These are phyloP conservation scores for Tarenaya hassleriana DNA, from an alignment of 345 rosid genomes.

Conservation along the genomic window DNA sequence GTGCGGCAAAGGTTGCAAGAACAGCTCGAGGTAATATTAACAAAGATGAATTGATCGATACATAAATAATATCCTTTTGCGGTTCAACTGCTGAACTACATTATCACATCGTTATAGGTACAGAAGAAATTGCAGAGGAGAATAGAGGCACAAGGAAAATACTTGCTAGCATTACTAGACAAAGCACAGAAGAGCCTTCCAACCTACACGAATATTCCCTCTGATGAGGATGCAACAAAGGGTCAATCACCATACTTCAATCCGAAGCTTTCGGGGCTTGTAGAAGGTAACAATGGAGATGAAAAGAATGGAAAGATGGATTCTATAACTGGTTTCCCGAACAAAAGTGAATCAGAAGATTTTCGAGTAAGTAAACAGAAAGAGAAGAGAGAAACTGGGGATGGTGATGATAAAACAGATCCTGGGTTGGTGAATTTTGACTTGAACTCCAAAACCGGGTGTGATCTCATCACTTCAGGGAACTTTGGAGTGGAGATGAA, in stretches of 20 bases:
- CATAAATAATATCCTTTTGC: not conserved
- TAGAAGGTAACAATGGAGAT: conserved; percentile 26
- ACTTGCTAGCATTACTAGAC: conserved; percentile 63
- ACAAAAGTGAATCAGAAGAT: conserved; percentile 14
- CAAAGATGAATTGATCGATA: too few relatives aligned
- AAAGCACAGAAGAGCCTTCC: conserved; percentile 65
- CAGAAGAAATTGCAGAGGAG: conserved; percentile 70
- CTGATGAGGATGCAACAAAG: conserved; percentile 27
- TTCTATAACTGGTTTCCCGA: conserved; percentile 14
- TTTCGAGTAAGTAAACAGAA: conserved; percentile 23
- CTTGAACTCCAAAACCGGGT: conserved; percentile 44
- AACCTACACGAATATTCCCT: conserved; percentile 14
- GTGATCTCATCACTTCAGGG: conserved; percentile 34
- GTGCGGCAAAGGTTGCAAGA: conserved; percentile 53
- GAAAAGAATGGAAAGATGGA: conserved; percentile 23
- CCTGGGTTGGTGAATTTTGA: conserved; percentile 40
- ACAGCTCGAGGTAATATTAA: conserved; percentile 84
- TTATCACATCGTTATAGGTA: conserved; percentile 35
- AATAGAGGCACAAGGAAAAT: conserved; percentile 83
- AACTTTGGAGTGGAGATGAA: conserved; percentile 39
- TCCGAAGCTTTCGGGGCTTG: conserved; percentile 38
- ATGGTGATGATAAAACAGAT: conserved; percentile 32
- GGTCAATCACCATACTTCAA: conserved; percentile 40
- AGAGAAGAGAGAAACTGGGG: conserved; percentile 22
- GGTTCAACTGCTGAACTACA: not conserved